Evolutionary conservation across 495 filamentous ascomycete genomes (phyloP).

Genomic region (Aspergillus nidulans): DNA sequence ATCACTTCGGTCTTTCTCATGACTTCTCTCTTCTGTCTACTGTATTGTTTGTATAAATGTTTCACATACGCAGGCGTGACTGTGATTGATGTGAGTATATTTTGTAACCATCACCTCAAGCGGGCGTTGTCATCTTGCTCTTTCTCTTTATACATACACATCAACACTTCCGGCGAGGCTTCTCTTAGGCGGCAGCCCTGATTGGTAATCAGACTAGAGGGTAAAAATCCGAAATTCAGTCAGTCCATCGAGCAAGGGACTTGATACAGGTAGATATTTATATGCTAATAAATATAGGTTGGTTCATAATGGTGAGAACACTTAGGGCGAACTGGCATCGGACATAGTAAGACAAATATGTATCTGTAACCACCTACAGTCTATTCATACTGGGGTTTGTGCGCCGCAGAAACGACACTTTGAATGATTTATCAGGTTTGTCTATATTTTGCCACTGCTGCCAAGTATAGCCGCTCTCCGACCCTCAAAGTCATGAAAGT

Average conservation of each 20-base stretch:
- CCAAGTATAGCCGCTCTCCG: neutral
- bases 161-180: neutral
- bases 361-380: too few relatives aligned
- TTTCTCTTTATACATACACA: neutral
- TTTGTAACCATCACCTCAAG: constrained; percentile 4
- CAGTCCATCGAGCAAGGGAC: too few relatives aligned
- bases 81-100: neutral
- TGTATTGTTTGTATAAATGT: constrained; percentile 1
- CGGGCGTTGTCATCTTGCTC: constrained; percentile 5
- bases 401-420: neutral
- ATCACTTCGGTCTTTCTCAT: neutral
- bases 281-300: too few relatives aligned
- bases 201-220: neutral
- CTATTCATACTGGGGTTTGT: too few relatives aligned
- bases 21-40: neutral
- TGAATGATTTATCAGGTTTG: neutral
- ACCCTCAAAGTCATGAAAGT: constrained; percentile 29
- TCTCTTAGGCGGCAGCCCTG: neutral
- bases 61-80: constrained; percentile 1
- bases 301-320: too few relatives aligned
- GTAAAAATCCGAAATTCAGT: too few relatives aligned
- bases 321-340: too few relatives aligned
- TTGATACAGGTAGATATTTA: too few relatives aligned
- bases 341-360: too few relatives aligned
- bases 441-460: neutral